Conservation (phyloP, 2,329 filamentous ascomycete species). For the Penicillium sclerotigenum region DNA sequence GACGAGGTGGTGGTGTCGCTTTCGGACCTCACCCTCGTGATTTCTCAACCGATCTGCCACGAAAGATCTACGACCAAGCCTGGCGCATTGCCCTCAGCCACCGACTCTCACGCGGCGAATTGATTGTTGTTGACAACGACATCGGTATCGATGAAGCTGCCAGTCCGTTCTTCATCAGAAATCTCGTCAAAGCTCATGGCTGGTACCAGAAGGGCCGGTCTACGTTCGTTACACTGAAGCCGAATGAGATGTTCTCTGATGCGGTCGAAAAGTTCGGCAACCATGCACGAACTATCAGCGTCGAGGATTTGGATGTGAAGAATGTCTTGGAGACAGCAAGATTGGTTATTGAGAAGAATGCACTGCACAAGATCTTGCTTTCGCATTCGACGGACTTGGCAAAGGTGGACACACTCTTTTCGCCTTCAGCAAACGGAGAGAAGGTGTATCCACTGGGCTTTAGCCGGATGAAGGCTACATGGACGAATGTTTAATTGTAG, state of each 20-base stretch:
- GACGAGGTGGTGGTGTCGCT: conserved; percentile 79
- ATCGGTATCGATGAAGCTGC: conserved; percentile 58
- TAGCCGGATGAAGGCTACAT: neutral
- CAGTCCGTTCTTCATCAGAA: conserved; percentile 57
- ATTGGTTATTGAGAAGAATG: conserved; percentile 79
- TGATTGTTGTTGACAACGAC: conserved; percentile 80
- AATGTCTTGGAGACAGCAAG: conserved; percentile 81
- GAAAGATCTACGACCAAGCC: conserved; percentile 91
- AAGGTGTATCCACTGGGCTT: neutral
- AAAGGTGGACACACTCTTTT: conserved; percentile 11
- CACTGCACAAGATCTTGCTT: conserved; percentile 70
- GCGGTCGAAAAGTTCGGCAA: conserved; percentile 62
- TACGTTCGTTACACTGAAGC: conserved; percentile 66
- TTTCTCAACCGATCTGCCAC: conserved; percentile 77
- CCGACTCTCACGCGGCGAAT: conserved; percentile 79
- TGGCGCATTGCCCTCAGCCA: conserved; percentile 94
- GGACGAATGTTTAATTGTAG: neutral
- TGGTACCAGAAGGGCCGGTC: conserved; percentile 71
- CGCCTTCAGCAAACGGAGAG: conserved; percentile 2
- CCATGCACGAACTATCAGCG: conserved; percentile 66
- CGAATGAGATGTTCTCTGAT: conserved; percentile 61
- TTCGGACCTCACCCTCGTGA: conserved; percentile 91
- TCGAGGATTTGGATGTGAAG: conserved; percentile 90
- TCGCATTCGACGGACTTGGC: conserved; percentile 55
- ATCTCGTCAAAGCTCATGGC: conserved; percentile 67